Evolutionary conservation across 2,329 filamentous ascomycete genomes (phyloP), one percentile per base, ranked within the genome.

Genomic region (Phaeosphaeria sp.): DNA sequence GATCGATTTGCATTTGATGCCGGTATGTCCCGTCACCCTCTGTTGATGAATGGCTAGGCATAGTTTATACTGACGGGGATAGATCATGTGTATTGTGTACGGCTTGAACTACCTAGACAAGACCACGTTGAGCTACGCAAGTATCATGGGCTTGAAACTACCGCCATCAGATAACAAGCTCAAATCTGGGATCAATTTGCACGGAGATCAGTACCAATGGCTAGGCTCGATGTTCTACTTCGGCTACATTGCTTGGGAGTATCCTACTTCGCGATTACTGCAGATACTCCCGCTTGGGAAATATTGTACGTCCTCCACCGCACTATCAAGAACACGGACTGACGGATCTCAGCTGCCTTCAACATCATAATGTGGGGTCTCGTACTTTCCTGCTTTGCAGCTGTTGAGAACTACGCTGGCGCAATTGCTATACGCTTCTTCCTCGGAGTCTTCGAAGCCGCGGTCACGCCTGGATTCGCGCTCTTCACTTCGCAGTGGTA

Each of bases 401-500:
- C 84, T 0, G 85, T 86, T 0, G 78, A 81, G 30, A 85, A 85
- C 69, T 91, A 86, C 65, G 77, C 80, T 0, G 85, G 87, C 1
- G 85, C 87, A 0, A 82, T 90, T 21, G 86, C 85, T 0, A 83
- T 90, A 33, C 84, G 89, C 0, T 88, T 90, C 71, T 85, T 91
- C 64, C 81, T 90, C 0, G 89, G 89, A 25, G 80, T 89, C 0
- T 89, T 89, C 54, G 89, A 92, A 71, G 81, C 87, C 0, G 86
- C 88, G 0, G 87, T 91, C 1, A 89, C 87, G 0, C 89, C 89
- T 0, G 88, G 88, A 0, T 90, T 90, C 64, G 85, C 87, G 0
- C 79, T 91, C 1, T 82, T 91, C 64, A 90, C 88, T 1, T 85
- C 81, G 3, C 87, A 90, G 76, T 91, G 89, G 89, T 92, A 90